Evolutionary conservation across 148 eudicot genomes (phyloP).

Genomic region (Linanthus parryae): DNA sequence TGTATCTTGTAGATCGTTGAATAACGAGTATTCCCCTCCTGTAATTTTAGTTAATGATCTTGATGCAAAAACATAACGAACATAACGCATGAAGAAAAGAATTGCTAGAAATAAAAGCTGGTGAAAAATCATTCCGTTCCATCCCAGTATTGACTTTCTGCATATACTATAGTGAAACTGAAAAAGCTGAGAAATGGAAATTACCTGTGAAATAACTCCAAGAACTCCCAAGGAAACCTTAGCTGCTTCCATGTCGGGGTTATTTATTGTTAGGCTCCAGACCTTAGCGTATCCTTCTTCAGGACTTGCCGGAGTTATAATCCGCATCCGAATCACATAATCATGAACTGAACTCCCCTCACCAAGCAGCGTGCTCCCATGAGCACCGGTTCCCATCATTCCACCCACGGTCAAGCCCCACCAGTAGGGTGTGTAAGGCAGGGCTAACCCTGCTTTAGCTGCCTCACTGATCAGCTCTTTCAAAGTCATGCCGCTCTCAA

Average conservation of each 20-base stretch:
- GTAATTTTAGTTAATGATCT: too few species aligned
- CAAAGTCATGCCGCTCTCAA: slow-evolving; percentile 54
- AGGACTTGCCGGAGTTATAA: slow-evolving; percentile 39
- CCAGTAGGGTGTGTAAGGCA: slow-evolving; percentile 74
- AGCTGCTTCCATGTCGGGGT: slow-evolving; percentile 50
- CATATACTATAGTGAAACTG: too few species aligned
- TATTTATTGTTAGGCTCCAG: slow-evolving; percentile 17
- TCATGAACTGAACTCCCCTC: slow-evolving; percentile 64
- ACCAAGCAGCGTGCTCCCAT: slow-evolving; percentile 72
- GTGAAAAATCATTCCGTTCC: too few species aligned
- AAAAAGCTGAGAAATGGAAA: too few species aligned
- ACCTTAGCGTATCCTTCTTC: slow-evolving; percentile 40
- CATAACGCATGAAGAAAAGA: too few species aligned
- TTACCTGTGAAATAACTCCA: slow-evolving; percentile 80
- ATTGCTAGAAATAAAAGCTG: too few species aligned
- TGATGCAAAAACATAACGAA: too few species aligned
- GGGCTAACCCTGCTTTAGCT: slow-evolving; percentile 43
- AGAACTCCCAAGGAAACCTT: slow-evolving; percentile 77
- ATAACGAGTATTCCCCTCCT: too few species aligned
- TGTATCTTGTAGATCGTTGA: too few species aligned
- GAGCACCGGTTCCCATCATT: slow-evolving; percentile 72
- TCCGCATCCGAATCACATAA: slow-evolving; percentile 41
- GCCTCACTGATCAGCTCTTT: slow-evolving; percentile 46
- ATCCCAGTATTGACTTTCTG: too few species aligned
- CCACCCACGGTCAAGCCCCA: slow-evolving; percentile 79